These are phyloP conservation scores for Zangia roseola DNA, from an alignment of 768 basidiomycete species.

Conservation along the genomic window DNA sequence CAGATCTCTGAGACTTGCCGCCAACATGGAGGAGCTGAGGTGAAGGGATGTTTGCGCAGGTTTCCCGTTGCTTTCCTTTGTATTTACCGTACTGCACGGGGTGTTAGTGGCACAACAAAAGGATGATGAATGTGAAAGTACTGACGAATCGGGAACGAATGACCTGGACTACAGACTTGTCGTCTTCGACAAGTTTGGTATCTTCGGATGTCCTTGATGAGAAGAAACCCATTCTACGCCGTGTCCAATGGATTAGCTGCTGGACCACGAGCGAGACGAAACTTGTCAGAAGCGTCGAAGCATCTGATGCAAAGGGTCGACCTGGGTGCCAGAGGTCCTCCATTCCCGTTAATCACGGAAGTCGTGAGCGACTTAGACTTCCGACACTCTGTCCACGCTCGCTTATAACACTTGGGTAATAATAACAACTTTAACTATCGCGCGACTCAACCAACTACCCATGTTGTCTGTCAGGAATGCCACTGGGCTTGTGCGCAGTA, in stretches of 20 bases:
- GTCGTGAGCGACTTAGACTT: slow-evolving; percentile 13
- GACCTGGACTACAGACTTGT: slow-evolving; percentile 53
- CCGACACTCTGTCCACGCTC: slow-evolving; percentile 24
- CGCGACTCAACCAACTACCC: no score
- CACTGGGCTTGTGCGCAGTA: not conserved
- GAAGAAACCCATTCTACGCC: slow-evolving; percentile 32
- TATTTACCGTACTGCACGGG: slow-evolving; percentile 49
- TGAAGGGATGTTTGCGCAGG: slow-evolving; percentile 29
- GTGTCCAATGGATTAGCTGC: not conserved
- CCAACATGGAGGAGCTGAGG: slow-evolving; percentile 32
- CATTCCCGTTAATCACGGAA: slow-evolving; percentile 10
- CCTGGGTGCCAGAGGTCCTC: slow-evolving; percentile 23
- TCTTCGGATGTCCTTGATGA: slow-evolving; percentile 24
- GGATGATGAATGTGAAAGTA: slow-evolving; percentile 26
- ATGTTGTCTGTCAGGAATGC: slow-evolving; percentile 10
- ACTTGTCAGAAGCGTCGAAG: slow-evolving; percentile 5
- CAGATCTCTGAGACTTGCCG: slow-evolving; percentile 19
- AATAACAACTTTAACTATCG: no score
- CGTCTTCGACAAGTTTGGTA: slow-evolving; percentile 22
- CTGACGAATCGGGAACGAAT: slow-evolving; percentile 63
- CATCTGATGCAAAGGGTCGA: slow-evolving; percentile 7
- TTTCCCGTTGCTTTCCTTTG: slow-evolving; percentile 57
- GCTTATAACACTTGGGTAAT: not conserved
- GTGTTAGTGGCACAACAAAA: slow-evolving; percentile 10
- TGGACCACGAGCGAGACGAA: not conserved